phyloP scores from a whole-genome alignment of 441 rosid species.

The Populus hybrid region DNA sequence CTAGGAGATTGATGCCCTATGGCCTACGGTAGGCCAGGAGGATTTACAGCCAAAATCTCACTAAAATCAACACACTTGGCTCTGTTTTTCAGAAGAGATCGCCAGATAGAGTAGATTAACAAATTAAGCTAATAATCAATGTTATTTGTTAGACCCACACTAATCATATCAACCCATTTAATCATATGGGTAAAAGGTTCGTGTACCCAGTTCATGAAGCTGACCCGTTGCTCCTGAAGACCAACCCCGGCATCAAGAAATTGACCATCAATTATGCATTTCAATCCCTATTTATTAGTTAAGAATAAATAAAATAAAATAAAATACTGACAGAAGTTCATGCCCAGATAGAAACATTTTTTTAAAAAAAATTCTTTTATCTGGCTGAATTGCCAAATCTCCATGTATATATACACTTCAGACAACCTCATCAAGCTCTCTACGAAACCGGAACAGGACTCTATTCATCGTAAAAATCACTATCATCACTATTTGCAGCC shows the following conservation, averaged over 20 bases:
- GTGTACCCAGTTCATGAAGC: neutral
- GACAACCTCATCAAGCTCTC: neutral
- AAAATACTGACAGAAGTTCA: neutral
- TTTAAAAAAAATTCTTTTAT: neutral
- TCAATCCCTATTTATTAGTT: neutral
- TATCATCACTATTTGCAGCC: conserved; percentile 38
- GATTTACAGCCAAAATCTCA: neutral
- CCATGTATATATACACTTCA: conserved; percentile 10
- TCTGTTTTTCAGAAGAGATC: neutral
- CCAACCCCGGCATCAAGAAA: neutral
- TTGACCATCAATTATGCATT: neutral
- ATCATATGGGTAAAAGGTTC: neutral
- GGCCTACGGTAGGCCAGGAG: neutral
- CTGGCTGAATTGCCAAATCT: conserved; percentile 11
- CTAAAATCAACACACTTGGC: neutral
- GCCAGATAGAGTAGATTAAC: neutral
- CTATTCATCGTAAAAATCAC: conserved; percentile 49
- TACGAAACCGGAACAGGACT: conserved; percentile 34
- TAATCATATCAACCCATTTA: neutral
- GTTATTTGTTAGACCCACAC: neutral
- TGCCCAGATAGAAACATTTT: neutral
- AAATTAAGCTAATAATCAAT: neutral
- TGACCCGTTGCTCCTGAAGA: neutral
- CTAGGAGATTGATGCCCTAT: neutral
- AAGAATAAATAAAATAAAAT: neutral